Base-by-base conservation (phyloP, 495 filamentous ascomycete genomes). In the Pyronema omphalodes region DNA sequence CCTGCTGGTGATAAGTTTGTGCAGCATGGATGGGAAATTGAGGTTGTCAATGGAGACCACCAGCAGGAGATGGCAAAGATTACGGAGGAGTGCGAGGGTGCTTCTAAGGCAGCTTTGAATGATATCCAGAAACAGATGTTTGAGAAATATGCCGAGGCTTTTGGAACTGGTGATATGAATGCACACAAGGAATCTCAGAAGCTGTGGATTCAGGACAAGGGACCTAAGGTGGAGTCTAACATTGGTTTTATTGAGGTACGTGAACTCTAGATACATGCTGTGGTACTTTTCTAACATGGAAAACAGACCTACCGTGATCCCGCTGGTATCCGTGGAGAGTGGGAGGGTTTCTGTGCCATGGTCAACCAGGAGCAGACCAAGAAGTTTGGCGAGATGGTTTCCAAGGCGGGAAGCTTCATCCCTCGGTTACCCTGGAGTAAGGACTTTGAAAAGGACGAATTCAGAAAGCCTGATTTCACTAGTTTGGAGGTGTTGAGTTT, bases 361-460 rank as follows among this genome's bases (percentile, higher is more conserved):
- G 81, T 85, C 55, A 88, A 88, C 57, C 67, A 88, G 62, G 91
- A 94, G 66, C 82, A 88, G 7, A 98, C 91, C 1, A 74, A 74
- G 49, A 87, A 87, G n/a, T 98, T 98, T 57, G 82, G 81, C 3
- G 79, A 81, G 51, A 74, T 98, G 0, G 91, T 96, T 5, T 76
- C 81, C 37, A 71, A 79, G 33, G 88, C 91, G 1, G 83, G 84
- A 33, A 73, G 72, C 29, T 80, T 91, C 69, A 94, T 98, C 45
- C 83, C 84, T 6, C 79, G 87, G 51, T 72, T 98, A 6, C 91
- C 91, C 1, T 98, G 91, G 91, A 69, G 71, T 12, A 77, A 74
- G 15, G 83, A 85, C 15, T 98, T 95, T 57, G 91, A 98, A 66
- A 95, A 95, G 67, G 86, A 94, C 67, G 84, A 82, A 58, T 96